Percentiles rank a stretch among this genome's conserved stretches.
Evolutionary conservation across 192 early-diverging fungal genomes (phyloP).

Genomic region (Podila horticola): DNA sequence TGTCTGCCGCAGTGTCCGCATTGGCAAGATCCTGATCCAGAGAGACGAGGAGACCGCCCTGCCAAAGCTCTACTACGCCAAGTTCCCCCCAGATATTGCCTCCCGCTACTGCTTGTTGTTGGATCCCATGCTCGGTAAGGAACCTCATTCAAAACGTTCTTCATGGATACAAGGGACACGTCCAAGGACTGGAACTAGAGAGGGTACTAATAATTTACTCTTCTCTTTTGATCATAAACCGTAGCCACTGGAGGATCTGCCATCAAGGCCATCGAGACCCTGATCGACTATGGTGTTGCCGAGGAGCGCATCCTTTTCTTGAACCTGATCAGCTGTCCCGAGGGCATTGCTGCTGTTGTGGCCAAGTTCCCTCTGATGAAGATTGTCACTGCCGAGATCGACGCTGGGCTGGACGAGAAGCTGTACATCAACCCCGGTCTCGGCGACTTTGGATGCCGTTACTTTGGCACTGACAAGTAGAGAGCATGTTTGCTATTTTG

Average conservation of each 20-base stretch:
- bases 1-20: slow-evolving; percentile 78
- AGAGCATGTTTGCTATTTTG: not conserved
- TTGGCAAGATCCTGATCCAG: slow-evolving; percentile 97
- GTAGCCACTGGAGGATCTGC: slow-evolving; percentile 94
- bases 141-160: too few relatives aligned
- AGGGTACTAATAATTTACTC: not conserved
- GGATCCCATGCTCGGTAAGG: slow-evolving; percentile 92
- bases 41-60: slow-evolving; percentile 93
- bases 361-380: slow-evolving; percentile 79
- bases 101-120: slow-evolving; percentile 86
- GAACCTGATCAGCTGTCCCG: slow-evolving; percentile 89
- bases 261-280: slow-evolving; percentile 89
- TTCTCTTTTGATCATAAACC: not conserved
- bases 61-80: slow-evolving; percentile 93
- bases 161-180: not conserved
- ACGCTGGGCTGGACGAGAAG: slow-evolving; percentile 81
- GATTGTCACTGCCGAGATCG: slow-evolving; percentile 90
- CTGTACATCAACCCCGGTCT: slow-evolving; percentile 93
- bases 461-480: slow-evolving; percentile 80
- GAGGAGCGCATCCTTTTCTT: slow-evolving; percentile 92
- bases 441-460: slow-evolving; percentile 94
- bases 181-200: not conserved
- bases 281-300: slow-evolving; percentile 83
- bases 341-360: slow-evolving; percentile 82
- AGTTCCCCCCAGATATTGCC: slow-evolving; percentile 89